Base-by-base conservation (phyloP, 257 asterid species). In the Solanum pennellii region DNA sequence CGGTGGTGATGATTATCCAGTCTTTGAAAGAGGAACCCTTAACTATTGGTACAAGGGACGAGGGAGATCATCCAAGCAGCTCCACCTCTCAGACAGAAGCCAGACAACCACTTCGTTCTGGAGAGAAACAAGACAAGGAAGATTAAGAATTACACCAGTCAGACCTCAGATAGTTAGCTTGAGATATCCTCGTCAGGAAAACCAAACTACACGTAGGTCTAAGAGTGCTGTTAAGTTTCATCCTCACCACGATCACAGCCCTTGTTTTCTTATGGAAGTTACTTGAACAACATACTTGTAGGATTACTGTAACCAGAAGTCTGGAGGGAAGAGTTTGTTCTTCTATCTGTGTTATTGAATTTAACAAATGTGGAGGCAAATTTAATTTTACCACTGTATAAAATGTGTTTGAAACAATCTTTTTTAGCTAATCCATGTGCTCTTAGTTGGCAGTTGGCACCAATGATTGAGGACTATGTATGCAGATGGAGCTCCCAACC, bases 11-110 rank as follows among this genome's bases (percentile, higher is more conserved):
- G 83, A 33, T 95, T 45, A 90, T 96, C 47, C 77, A 91, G 49
- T 83, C 89, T 20, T 49, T 92, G 86, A 91, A 89, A 88, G 98
- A 93, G 87, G 97, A 95, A 89, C 95, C 94, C 85, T 85, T 2
- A 44, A 79, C 25, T 12, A 65, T 79, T 79, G 41, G 66, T 45
- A 79, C 91, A 42, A 86, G 92, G 10, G 93, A 91, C 56, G 89
- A 89, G 41, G 86, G 45, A 45, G 93, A 88, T 74, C 87, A 82
- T 45, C 88, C 87, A 29, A 83, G 88, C 80, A 83, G 90, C 90
- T 83, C 94, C 68, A 62, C 92, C 37, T 49, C 89, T 71, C 93
- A 90, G 82, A 77, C 75, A 4, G 97, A 91, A 77, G 60, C 89
- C 29, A 89, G 89, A 84, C 94, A 92, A 21, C 23, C 65, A 12